Evolutionary conservation across 352 stramenopile genomes (phyloP).

Genomic region (Phytophthora ramorum): DNA sequence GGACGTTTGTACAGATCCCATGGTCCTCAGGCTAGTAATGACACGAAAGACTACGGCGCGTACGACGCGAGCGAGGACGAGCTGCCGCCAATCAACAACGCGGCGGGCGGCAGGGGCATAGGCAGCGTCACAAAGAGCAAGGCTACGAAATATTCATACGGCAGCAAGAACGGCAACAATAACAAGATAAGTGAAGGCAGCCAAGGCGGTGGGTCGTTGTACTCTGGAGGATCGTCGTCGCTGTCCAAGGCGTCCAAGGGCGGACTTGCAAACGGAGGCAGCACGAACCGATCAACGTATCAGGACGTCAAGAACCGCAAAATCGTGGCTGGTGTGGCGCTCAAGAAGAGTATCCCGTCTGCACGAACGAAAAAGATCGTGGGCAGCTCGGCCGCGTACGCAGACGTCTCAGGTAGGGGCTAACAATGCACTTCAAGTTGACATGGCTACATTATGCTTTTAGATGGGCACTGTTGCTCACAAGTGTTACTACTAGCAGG

Average conservation of each 20-base stretch:
- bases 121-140: conserved; percentile 32
- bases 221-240: conserved; percentile 24
- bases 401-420: conserved; percentile 34
- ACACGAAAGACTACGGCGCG: conserved; percentile 33
- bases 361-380: conserved; percentile 33
- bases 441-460: conserved; percentile 10
- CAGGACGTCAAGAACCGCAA: conserved; percentile 47
- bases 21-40: conserved; percentile 21
- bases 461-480: conserved; percentile 2
- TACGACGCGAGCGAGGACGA: conserved; percentile 52
- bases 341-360: conserved; percentile 39
- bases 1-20: conserved; percentile 23
- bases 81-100: conserved; percentile 57
- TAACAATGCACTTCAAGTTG: conserved; percentile 32
- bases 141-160: conserved; percentile 37
- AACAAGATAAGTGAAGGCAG: conserved; percentile 33
- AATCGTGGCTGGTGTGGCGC: conserved; percentile 15
- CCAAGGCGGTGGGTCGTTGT: conserved; percentile 25
- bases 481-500: conserved; percentile 13
- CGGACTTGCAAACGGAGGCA: conserved; percentile 30
- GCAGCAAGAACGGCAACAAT: conserved; percentile 32
- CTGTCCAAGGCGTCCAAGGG: conserved; percentile 38
- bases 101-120: conserved; percentile 4
- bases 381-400: conserved; percentile 30
- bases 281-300: conserved; percentile 45